These are phyloP conservation scores for Fusarium piperis DNA, from an alignment of 2,329 filamentous ascomycete genomes.

Conservation along the genomic window DNA sequence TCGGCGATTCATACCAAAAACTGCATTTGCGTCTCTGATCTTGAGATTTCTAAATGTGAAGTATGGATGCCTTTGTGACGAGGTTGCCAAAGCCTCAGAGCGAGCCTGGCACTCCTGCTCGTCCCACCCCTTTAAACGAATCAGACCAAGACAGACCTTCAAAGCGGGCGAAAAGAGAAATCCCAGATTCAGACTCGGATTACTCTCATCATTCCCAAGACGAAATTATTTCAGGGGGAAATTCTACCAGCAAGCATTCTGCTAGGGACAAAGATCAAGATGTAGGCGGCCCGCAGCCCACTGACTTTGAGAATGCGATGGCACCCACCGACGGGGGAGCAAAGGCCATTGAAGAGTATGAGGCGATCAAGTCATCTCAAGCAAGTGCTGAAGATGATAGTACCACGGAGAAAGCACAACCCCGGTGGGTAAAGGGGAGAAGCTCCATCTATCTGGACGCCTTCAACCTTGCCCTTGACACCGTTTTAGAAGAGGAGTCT, in stretches of 20 bases:
- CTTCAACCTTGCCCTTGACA: constrained; percentile 91
- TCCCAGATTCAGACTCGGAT: constrained; percentile 33
- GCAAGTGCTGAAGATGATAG: constrained; percentile 47
- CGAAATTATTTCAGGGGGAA: constrained; percentile 6
- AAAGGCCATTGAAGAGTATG: constrained; percentile 82
- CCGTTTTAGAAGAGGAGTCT: constrained; percentile 86
- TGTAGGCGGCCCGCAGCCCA: constrained; percentile 34
- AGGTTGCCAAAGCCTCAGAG: constrained; percentile 39
- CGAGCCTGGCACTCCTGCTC: constrained; percentile 16
- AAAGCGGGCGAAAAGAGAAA: constrained; percentile 46
- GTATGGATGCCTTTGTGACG: constrained; percentile 53
- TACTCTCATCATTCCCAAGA: constrained; percentile 31
- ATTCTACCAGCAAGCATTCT: constrained; percentile 21
- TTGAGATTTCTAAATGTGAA: constrained; percentile 20
- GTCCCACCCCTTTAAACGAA: constrained; percentile 9
- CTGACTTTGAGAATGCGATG: constrained; percentile 64
- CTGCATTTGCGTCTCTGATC: neutral
- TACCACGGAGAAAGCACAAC: constrained; percentile 52
- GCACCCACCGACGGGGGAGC: constrained; percentile 73
- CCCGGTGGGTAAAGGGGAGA: constrained; percentile 75
- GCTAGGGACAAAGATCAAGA: constrained; percentile 27
- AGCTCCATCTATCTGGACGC: constrained; percentile 97
- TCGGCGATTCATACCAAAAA: neutral
- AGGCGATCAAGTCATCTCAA: constrained; percentile 71
- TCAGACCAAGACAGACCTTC: constrained; percentile 36